phyloP scores from a whole-genome alignment of 345 rosid genomes.

The Salix arbutifolia region DNA sequence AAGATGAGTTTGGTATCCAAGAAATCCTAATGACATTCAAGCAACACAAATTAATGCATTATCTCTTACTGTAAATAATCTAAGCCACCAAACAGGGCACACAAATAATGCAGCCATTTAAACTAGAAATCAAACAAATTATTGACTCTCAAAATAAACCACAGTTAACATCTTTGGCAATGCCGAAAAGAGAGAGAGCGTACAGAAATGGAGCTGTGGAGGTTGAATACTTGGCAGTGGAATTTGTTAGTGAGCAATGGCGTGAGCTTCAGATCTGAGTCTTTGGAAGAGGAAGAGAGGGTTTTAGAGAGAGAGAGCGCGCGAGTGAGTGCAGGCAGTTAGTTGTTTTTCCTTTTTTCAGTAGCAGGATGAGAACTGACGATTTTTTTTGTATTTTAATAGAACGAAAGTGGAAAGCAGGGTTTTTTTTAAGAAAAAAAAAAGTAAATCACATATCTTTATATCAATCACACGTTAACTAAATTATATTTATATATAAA shows the following conservation, averaged over 20 bases:
- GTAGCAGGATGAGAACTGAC: not conserved
- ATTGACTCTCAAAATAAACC: not conserved
- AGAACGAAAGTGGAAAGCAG: not conserved
- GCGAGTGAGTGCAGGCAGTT: not conserved
- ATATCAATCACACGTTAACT: too few species aligned
- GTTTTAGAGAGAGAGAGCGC: not conserved
- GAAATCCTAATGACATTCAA: not conserved
- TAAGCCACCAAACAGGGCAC: not conserved
- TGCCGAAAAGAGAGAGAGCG: not conserved
- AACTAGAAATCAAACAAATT: not conserved
- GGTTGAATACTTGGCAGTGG: not conserved
- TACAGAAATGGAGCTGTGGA: not conserved
- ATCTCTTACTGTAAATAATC: not conserved
- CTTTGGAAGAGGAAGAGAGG: not conserved
- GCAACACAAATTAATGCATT: not conserved
- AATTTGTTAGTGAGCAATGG: not conserved
- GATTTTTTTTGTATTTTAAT: not conserved
- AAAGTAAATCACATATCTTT: too few species aligned
- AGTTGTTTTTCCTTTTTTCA: not conserved
- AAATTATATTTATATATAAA: too few species aligned
- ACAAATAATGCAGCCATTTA: not conserved
- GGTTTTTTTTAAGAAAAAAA: not conserved
- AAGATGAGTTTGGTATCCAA: not conserved
- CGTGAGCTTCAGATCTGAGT: not conserved
- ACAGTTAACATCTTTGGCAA: not conserved